phyloP scores from a whole-genome alignment of 352 stramenopile genomes.

The Aphanomyces astaci region DNA sequence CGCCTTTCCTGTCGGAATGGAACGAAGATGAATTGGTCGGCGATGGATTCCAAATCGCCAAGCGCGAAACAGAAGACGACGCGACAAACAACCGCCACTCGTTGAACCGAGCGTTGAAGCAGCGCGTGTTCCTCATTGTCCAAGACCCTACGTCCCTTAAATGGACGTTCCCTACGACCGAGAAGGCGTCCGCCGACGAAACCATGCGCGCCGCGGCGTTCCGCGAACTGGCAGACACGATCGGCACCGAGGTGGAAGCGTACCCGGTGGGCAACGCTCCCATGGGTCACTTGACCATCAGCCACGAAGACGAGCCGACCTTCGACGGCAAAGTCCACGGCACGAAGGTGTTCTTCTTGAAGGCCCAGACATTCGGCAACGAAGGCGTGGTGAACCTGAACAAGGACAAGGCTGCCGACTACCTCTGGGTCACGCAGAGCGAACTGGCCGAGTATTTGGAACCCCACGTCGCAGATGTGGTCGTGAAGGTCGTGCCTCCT shows the following conservation, averaged over 20 bases:
- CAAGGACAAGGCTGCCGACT: constrained; percentile 50
- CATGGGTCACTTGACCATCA: constrained; percentile 65
- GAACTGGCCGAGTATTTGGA: constrained; percentile 74
- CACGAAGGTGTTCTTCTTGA: constrained; percentile 86
- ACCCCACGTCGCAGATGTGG: constrained; percentile 50
- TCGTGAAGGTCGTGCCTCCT: constrained; percentile 73
- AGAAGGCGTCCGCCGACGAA: constrained; percentile 49
- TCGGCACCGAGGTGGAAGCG: constrained; percentile 41
- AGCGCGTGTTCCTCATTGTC: constrained; percentile 68
- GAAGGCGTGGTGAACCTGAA: constrained; percentile 48
- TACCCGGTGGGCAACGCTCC: constrained; percentile 61
- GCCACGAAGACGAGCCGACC: constrained; percentile 39
- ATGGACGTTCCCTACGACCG: constrained; percentile 70
- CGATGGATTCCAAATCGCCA: constrained; percentile 64
- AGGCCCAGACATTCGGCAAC: constrained; percentile 55
- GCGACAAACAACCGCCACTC: constrained; percentile 74
- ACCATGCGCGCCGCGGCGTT: constrained; percentile 78
- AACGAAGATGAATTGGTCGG: constrained; percentile 59
- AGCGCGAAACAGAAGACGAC: constrained; percentile 64
- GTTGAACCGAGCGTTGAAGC: constrained; percentile 74
- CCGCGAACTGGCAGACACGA: constrained; percentile 40
- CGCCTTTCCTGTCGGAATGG: constrained; percentile 44
- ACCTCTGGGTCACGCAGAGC: constrained; percentile 69
- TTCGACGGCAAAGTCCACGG: constrained; percentile 42
- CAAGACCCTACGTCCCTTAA: constrained; percentile 54